Evolutionary conservation across 176 grass and related monocot genomes (phyloP), one percentile per base, ranked within the genome.

Genomic region (Typha latifolia): DNA sequence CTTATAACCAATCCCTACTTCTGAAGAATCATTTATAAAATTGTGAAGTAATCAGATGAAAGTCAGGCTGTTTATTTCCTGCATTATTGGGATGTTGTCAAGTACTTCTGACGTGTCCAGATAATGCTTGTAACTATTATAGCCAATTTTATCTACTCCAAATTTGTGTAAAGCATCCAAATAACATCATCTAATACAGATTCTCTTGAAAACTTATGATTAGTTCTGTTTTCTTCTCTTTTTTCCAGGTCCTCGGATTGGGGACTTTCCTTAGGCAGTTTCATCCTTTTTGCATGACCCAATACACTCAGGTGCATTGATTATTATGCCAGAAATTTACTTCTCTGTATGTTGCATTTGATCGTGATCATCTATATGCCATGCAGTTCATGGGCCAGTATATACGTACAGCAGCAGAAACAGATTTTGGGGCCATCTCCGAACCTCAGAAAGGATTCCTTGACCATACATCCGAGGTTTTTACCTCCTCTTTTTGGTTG

Each of bases 341-440:
- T 8, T 66, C 1, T 37, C 34, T 37, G 34, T 37, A 27, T 43
- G 19, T 24, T 20, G 31, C 18, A 26, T 53, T 57, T 22, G 2
- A 57, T 18, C 7, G 16, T 74, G 31, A 51, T 8, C 14, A 62
- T 55, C 48, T 78, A 53, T 77, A 32, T 80, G 13, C 48, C 12
- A 69, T 88, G 74, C 79, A 93, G 89, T 88, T 82, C 64, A 93
- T 93, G 78, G 72, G 76, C 67, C 89, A 93, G 16, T 88, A 93
- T 64, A 64, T 78, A 63, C 76, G 75, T 67, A 88, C 66, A 67
- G 70, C 62, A 18, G 31, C 64, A 70, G 89, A 85, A 78, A 75
- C 85, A 69, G 77, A 85, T 66, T 87, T 77, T 47, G 61, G 64
- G 71, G 63, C 72, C 48, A 72, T n/a, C 14, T 51, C 51, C 63